These are phyloP conservation scores for Yamadazyma mexicana DNA, from an alignment of 1,139 yeast species.

Conservation along the genomic window DNA sequence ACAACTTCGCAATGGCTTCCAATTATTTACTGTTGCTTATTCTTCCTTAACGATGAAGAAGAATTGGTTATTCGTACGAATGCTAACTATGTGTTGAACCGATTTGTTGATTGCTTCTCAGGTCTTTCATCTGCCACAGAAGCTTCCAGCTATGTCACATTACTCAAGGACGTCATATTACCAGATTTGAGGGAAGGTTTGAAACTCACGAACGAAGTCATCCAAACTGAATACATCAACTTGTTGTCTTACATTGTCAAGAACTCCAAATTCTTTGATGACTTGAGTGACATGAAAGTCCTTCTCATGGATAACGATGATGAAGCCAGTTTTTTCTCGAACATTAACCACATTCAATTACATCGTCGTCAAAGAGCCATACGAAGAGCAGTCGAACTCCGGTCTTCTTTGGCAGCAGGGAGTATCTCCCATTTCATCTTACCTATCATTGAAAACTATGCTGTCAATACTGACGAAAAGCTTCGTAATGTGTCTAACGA, in stretches of 20 bases:
- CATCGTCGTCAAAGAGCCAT: conserved; percentile 87
- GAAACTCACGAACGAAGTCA: conserved; percentile 58
- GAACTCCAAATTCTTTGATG: conserved; percentile 48
- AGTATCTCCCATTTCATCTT: conserved; percentile 78
- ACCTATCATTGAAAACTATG: conserved; percentile 83
- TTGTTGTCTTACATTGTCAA: conserved; percentile 66
- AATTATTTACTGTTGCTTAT: conserved; percentile 64
- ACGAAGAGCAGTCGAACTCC: conserved; percentile 46
- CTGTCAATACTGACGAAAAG: conserved; percentile 60
- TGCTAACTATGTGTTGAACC: conserved; percentile 63
- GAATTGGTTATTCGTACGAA: conserved; percentile 83
- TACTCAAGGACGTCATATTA: conserved; percentile 57
- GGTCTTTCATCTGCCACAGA: conserved; percentile 28
- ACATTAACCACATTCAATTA: conserved; percentile 79
- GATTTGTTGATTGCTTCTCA: conserved; percentile 64
- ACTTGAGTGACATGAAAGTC: conserved; percentile 65
- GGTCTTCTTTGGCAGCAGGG: conserved; percentile 49
- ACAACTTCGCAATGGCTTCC: conserved; percentile 77
- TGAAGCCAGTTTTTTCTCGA: conserved; percentile 81
- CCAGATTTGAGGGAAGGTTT: conserved; percentile 73
- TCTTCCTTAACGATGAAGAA: conserved; percentile 70
- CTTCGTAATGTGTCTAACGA: conserved; percentile 74
- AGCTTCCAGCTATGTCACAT: conserved; percentile 36
- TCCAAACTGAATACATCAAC: conserved; percentile 70
- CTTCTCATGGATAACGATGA: conserved; percentile 70